Evolutionary conservation across 2,329 filamentous ascomycete genomes (phyloP), one percentile per base, ranked within the genome.

Genomic region (Fusarium torulosum): DNA sequence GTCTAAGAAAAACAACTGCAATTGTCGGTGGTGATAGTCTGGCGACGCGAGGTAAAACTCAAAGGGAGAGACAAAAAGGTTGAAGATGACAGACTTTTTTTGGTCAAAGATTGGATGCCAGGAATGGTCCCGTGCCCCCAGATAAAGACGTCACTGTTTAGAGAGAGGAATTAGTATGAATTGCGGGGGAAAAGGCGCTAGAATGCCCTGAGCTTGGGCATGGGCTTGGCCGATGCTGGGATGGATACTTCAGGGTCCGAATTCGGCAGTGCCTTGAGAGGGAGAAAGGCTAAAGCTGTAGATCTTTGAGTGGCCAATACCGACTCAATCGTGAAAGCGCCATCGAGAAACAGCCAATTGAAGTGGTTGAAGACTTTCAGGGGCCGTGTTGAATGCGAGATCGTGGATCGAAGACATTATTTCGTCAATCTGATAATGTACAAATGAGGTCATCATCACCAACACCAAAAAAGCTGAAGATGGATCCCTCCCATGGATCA

Each of bases 81-180:
- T 44, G 53, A 49, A 43, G 29, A 54, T 43, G 53, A 52, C 65
- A 72, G 64, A 73, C 71, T 73, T 73, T 73, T 72, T 66, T 59
- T 47, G 54, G 60, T 51, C 53, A 52, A 58, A 52, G 47, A 62
- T 50, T 55, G 53, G 51, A 61, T 59, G 69, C 63, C 57, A 72
- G 66, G 64, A 63, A 49, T 57, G 53, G 59, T 50, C 71, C 71
- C 67, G 61, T 71, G 71, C 70, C 52, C 33, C 58, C 45, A 57
- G 60, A 61, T 59, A 63, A 59, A 62, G 57, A 72, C 72, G 72
- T 73, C 71, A 74, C 70, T 69, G 51, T 47, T 42, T 44, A 52
- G 29, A 42, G 41, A 47, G 44, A 52, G 53, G 40, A 61, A 55
- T 62, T 62, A 46, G 59, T 19, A 61, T 42, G 56, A 47, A 61